These are phyloP conservation scores for Raphidocelis subcapitata DNA, from an alignment of 139 green algal species.

Conservation along the genomic window DNA sequence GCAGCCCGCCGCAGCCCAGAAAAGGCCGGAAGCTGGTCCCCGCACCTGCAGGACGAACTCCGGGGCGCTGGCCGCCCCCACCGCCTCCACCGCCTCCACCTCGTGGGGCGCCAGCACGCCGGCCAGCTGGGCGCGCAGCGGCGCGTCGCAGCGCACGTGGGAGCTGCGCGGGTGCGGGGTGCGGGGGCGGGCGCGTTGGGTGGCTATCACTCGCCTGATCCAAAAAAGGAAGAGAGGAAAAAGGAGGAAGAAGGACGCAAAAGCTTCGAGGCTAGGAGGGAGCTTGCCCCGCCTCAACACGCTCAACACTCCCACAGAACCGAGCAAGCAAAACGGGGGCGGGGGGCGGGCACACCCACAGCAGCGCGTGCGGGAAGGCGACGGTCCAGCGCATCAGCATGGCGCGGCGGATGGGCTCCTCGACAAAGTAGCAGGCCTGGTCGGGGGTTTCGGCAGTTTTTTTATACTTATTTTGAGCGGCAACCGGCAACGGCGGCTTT, in stretches of 20 bases:
- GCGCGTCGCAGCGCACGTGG: too few relatives aligned
- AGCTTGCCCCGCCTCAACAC: background rate
- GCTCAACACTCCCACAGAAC: background rate
- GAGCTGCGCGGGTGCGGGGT: too few relatives aligned
- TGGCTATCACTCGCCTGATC: background rate
- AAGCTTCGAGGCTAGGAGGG: background rate
- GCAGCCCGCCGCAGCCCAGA: background rate
- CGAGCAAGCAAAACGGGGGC: background rate
- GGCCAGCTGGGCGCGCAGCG: too few relatives aligned
- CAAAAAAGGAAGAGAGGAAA: background rate
- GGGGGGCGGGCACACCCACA: constrained; percentile 2
- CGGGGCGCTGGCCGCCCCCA: constrained; percentile 12
- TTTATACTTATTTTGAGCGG: too few relatives aligned
- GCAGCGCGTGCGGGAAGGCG: constrained; percentile 12
- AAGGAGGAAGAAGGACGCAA: background rate
- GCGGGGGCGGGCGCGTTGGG: background rate
- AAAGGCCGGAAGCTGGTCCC: background rate
- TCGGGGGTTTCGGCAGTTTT: too few relatives aligned
- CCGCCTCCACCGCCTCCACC: constrained; percentile 23
- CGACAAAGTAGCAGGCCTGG: constrained; percentile 22
- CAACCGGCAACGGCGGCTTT: too few relatives aligned
- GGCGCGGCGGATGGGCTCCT: background rate
- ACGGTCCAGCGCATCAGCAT: constrained; percentile 25
- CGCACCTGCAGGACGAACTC: constrained; percentile 28
- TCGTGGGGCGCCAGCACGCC: background rate